Percentiles rank a stretch among this genome's conserved stretches.
Evolutionary conservation across 1,139 yeast genomes (phyloP).

Genomic region (Debaryomycetaceae sp.): DNA sequence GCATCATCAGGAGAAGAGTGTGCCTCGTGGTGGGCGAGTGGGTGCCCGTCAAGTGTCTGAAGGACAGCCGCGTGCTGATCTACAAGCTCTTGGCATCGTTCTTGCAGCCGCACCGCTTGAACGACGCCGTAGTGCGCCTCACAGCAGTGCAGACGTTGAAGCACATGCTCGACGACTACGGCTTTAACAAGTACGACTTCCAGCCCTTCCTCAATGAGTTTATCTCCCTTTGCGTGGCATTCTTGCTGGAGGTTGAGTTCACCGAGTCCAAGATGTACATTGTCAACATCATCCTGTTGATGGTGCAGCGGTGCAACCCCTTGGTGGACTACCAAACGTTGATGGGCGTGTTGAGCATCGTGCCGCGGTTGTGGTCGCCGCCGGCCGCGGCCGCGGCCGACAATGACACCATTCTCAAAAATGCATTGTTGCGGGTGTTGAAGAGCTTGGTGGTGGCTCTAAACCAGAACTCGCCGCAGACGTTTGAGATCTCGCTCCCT

Average conservation of each 20-base stretch:
- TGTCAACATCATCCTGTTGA: constrained; percentile 58
- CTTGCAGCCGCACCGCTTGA: constrained; percentile 39
- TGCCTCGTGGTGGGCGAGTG: constrained; percentile 78
- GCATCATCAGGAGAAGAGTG: constrained; percentile 71
- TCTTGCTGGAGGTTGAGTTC: constrained; percentile 45
- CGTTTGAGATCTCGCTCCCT: constrained; percentile 66
- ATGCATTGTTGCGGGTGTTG: constrained; percentile 65
- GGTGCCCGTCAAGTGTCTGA: constrained; percentile 64
- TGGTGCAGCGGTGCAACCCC: constrained; percentile 65
- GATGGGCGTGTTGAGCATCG: constrained; percentile 50
- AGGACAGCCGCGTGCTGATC: constrained; percentile 53
- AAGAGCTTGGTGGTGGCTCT: constrained; percentile 62
- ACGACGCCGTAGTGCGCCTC: constrained; percentile 72
- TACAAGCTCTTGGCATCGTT: constrained; percentile 52
- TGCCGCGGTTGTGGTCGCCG: constrained; percentile 75
- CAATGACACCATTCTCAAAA: constrained; percentile 65
- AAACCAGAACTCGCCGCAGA: constrained; percentile 52
- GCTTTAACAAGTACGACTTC: constrained; percentile 65
- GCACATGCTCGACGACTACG: constrained; percentile 79
- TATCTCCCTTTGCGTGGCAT: constrained; percentile 42
- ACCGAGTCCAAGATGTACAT: constrained; percentile 76
- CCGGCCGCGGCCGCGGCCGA: constrained; percentile 35
- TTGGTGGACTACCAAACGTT: constrained; percentile 48
- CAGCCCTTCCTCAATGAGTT: constrained; percentile 58
- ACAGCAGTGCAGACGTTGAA: constrained; percentile 73